Base-by-base conservation (phyloP, 1,284 basidiomycete species). In the Melanopsichium pennsylvanicum region DNA sequence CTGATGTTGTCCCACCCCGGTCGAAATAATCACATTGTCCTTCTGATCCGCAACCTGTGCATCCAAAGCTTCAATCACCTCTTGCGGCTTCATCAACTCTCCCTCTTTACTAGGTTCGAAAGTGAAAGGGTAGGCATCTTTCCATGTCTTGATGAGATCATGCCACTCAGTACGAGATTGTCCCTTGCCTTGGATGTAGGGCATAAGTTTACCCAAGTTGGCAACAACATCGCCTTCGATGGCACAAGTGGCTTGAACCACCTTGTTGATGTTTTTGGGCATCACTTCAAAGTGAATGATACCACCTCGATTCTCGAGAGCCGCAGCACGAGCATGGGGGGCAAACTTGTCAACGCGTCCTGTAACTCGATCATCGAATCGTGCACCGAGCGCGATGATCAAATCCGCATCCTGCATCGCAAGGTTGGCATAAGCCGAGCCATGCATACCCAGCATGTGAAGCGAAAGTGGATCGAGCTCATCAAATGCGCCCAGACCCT, bases 391-490 rank as follows among this genome's bases (percentile, higher is more conserved):
- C 27, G 94, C 95, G 72, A 98, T 95, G 84, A 98, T 92, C 46
- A 98, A 89, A 81, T 98, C 96, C 26, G 96, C 96, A 52, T 91
- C 85, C 83, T 98, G 95, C 87, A 98, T 97, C 3, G 95, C 94
- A 48, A 96, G 84, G 84, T 98, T 98, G 77, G 96, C 95, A 78
- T 97, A 97, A 2, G 94, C 93, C 13, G 89, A 89, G 5, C 96
- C 96, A 84, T 98, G 95, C 95, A 98, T 97, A 70, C 95, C 95
- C 54, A 98, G 88, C 95, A 98, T 97, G 83, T 97, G 93, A 79
- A 98, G 84, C 70, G 89, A 90, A 81, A 88, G 88, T 10, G 76
- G 74, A 82, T 93, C 87, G 58, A 86, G 87, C 85, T 98, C 96
- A 83, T 98, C 93, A 80, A 92, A 98, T 1, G 90, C 89, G 58